Percentiles rank a stretch among this genome's conserved stretches.
Evolutionary conservation across 2,329 filamentous ascomycete species (phyloP).

Genomic region (Cladophialophora immunda): DNA sequence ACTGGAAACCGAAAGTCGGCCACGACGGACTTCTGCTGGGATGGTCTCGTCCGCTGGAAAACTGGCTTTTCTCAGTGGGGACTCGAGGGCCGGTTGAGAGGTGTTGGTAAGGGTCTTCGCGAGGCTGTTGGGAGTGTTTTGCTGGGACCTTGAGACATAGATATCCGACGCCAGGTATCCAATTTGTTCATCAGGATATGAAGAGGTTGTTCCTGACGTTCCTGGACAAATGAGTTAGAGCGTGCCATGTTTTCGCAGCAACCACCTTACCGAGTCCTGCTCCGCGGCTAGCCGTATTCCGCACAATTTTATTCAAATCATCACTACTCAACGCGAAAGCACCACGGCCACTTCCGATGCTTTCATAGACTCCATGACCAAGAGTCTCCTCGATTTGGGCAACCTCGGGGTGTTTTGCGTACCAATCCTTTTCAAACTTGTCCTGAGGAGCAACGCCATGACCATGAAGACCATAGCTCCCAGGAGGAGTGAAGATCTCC

Average conservation of each 20-base stretch:
- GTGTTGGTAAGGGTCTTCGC: constrained; percentile 53
- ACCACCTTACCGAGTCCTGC: constrained; percentile 60
- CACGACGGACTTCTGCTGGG: constrained; percentile 39
- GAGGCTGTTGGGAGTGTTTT: constrained; percentile 65
- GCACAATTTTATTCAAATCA: constrained; percentile 88
- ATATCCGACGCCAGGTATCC: constrained; percentile 88
- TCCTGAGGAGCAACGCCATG: constrained; percentile 80
- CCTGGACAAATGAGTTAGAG: constrained; percentile 59
- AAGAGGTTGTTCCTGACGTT: constrained; percentile 67
- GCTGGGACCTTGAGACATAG: constrained; percentile 77
- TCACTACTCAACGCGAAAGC: constrained; percentile 90
- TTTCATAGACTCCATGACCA: constrained; percentile 67
- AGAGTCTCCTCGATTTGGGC: constrained; percentile 73
- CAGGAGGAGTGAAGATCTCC: constrained; percentile 77
- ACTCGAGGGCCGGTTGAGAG: constrained; percentile 59
- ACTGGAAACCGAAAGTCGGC: constrained; percentile 36
- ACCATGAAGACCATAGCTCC: constrained; percentile 91
- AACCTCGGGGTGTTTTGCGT: constrained; percentile 87
- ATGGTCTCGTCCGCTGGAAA: constrained; percentile 51
- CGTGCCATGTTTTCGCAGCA: constrained; percentile 15
- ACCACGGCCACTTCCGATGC: constrained; percentile 66
- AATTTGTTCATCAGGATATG: constrained; percentile 89
- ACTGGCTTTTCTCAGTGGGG: constrained; percentile 61
- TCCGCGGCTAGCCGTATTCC: constrained; percentile 67
- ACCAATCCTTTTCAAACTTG: constrained; percentile 90